A percentile compares a stretch with the other conserved stretches of the same genome.
phyloP scores from a whole-genome alignment of 225 moss, liverwort and hornwort genomes.

The Asterella californica region DNA sequence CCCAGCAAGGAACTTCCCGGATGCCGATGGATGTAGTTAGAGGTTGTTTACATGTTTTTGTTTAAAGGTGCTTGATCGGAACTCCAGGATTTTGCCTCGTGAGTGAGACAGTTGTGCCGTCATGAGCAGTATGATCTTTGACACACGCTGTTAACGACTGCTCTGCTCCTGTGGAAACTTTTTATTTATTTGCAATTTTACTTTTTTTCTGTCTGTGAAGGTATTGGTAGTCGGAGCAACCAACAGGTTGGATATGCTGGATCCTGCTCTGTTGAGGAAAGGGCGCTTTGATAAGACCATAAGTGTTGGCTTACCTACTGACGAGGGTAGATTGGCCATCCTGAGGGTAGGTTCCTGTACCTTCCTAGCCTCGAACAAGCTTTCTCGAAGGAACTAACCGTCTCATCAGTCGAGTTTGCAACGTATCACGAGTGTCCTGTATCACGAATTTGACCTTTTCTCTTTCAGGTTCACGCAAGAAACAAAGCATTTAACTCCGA shows the following conservation, averaged over 20 bases:
- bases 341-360: conserved; percentile 51
- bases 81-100: no score
- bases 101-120: no score
- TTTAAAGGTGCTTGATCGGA: no score
- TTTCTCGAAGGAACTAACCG: background rate
- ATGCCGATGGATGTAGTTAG: background rate
- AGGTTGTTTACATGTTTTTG: background rate
- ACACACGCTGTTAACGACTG: background rate
- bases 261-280: conserved; percentile 91
- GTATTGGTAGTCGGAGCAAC: conserved; percentile 99
- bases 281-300: conserved; percentile 99
- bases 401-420: background rate
- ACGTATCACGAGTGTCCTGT: background rate
- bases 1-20: background rate
- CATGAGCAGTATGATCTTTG: background rate
- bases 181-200: background rate
- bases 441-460: background rate
- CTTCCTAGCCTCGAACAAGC: background rate
- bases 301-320: conserved; percentile 87
- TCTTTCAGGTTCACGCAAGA: conserved; percentile 74
- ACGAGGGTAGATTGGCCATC: conserved; percentile 96
- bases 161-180: background rate
- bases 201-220: conserved; percentile 29
- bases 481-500: conserved; percentile 94
- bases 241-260: conserved; percentile 98